Conservation (phyloP, 441 rosid species). For the Dalechampia spathulata region DNA sequence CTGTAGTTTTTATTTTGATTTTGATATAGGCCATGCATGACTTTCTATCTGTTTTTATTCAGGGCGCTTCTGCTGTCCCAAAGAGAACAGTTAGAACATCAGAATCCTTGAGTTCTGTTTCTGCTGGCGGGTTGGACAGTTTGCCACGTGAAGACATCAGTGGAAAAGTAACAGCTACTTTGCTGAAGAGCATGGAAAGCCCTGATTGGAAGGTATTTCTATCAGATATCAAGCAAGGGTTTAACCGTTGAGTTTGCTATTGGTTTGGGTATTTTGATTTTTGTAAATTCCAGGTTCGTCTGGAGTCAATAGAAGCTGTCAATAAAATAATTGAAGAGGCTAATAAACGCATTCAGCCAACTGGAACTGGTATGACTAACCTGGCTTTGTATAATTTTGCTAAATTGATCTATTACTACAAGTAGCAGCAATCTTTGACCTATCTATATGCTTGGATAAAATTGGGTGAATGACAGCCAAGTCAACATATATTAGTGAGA, state of each 20-base stretch:
- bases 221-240: not conserved
- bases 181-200: slow-evolving; percentile 94
- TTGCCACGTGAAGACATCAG: slow-evolving; percentile 99
- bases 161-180: slow-evolving; percentile 74
- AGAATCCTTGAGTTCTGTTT: slow-evolving; percentile 38
- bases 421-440: too few relatives aligned
- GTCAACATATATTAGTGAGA: too few relatives aligned
- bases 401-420: too few relatives aligned
- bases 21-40: too few relatives aligned
- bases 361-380: slow-evolving; percentile 86
- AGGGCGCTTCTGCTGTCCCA: slow-evolving; percentile 78
- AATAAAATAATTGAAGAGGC: slow-evolving; percentile 97
- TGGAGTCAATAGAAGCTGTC: slow-evolving; percentile 96
- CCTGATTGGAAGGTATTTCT: slow-evolving; percentile 93
- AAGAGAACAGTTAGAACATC: slow-evolving; percentile 71
- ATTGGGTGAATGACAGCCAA: too few relatives aligned
- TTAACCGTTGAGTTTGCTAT: not conserved
- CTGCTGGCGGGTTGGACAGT: slow-evolving; percentile 75
- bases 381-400: too few relatives aligned
- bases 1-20: slow-evolving; percentile 3
- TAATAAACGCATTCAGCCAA: slow-evolving; percentile 94
- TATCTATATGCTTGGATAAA: too few relatives aligned
- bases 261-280: not conserved
- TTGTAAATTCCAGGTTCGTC: slow-evolving; percentile 52
- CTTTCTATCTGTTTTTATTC: slow-evolving; percentile 22